Evolutionary conservation across 164 flowering plant genomes (phyloP).

Genomic region (Dillenia suffruticosa): DNA sequence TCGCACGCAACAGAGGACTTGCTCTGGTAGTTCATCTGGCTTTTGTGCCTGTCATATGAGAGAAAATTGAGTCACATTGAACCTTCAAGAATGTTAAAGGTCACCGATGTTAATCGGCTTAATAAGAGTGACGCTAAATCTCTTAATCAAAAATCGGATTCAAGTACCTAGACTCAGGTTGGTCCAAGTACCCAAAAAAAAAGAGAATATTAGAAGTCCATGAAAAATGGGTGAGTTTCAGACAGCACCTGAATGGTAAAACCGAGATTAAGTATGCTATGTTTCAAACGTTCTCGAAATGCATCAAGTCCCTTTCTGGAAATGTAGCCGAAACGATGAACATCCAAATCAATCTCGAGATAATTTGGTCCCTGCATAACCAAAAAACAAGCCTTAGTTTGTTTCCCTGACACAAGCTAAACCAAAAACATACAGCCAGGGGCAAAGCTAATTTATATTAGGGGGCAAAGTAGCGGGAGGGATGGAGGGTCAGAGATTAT

Average conservation of each 20-base stretch:
- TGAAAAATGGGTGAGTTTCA: not conserved
- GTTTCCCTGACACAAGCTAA: too few relatives aligned
- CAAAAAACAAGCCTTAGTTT: not conserved
- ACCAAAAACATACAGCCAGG: too few relatives aligned
- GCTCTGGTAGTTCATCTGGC: slow-evolving; percentile 87
- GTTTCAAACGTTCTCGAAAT: slow-evolving; percentile 69
- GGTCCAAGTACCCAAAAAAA: too few relatives aligned
- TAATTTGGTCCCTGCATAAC: slow-evolving; percentile 74
- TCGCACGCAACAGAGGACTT: slow-evolving; percentile 72
- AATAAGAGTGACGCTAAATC: too few relatives aligned
- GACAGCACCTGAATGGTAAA: slow-evolving; percentile 84
- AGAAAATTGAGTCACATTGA: too few relatives aligned
- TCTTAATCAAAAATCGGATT: too few relatives aligned
- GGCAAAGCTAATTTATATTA: too few relatives aligned
- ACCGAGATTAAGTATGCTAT: slow-evolving; percentile 80
- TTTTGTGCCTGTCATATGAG: slow-evolving; percentile 69
- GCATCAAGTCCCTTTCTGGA: slow-evolving; percentile 93
- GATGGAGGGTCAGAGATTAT: too few relatives aligned
- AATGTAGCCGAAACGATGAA: slow-evolving; percentile 94
- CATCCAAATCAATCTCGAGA: slow-evolving; percentile 94
- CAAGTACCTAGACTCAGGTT: too few relatives aligned
- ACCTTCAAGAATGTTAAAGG: not conserved
- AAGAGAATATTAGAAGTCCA: not conserved
- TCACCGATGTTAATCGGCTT: too few relatives aligned
- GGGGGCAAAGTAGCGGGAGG: too few relatives aligned